Evolutionary conservation across 306 rosid genomes (phyloP), one percentile per base, ranked within the genome.

Genomic region (Medicago lupulina): DNA sequence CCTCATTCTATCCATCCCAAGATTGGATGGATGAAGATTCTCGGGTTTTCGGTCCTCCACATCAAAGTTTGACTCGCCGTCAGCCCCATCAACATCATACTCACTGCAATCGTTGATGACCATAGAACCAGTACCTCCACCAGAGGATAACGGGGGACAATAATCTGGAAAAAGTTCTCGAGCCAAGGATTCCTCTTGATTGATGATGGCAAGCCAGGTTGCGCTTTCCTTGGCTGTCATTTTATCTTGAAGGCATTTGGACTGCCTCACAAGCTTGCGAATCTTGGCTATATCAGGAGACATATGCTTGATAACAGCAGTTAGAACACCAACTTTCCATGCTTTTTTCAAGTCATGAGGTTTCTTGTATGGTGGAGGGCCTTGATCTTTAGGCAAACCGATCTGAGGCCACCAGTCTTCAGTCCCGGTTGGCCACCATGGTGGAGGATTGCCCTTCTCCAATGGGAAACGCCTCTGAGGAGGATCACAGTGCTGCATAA

Each of bases 361-460:
- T 68, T 93, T 93, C 93, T 90, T 93, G 91, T 93, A 93, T 4
- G 98, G 97, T 2, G 95, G 98, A 79, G 90, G 89, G 2, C 93
- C 91, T 67, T 93, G 95, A 19, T 90, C 96, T 78, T 88, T 90
- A 0, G 87, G 85, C 23, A 89, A 67, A 39, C 91, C 91, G 3
- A 93, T 79, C 46, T 89, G 95, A 9, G 97, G 91, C 98, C 97
- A 93, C 97, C 98, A 93, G 5, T 89, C 97, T 81, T 93, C 98
- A 1, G 53, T 78, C 28, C 95, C 97, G 0, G 87, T 51, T 2
- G 98, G 98, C 98, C 98, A 93, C 98, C 98, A 93, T 0, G 98
- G 98, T 0, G 98, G 98, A 41, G 95, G 79, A 67, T 86, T 81
- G 7, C 93, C 98, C 82, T 90, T 93, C 79, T 92, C 98, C 25